These are phyloP conservation scores for Cercospora citrullina DNA, from an alignment of 2,329 filamentous ascomycete genomes.

Conservation along the genomic window DNA sequence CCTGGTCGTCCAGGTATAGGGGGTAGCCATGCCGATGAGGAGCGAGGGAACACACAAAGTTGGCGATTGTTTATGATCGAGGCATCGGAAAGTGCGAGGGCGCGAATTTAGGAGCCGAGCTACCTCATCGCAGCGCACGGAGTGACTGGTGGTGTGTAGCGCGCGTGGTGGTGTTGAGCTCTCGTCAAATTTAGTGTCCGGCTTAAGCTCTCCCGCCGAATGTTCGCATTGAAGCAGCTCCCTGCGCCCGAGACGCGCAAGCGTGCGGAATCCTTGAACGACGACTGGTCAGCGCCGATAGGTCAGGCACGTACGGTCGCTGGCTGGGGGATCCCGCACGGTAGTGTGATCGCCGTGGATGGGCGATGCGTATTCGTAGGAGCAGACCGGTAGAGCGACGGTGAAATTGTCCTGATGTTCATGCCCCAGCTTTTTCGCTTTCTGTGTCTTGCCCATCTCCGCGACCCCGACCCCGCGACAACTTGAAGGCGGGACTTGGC, in stretches of 20 bases:
- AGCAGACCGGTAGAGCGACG: neutral
- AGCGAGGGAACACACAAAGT: neutral
- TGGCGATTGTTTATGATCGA: constrained; percentile 8
- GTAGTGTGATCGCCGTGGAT: neutral
- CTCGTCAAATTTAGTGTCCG: constrained; percentile 14
- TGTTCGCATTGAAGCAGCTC: constrained; percentile 11
- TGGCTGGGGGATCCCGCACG: neutral
- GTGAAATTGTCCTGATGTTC: neutral
- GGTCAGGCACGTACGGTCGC: neutral
- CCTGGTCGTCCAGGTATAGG: constrained; percentile 33
- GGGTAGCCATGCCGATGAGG: constrained; percentile 21
- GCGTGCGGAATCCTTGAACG: neutral
- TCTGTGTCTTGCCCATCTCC: neutral
- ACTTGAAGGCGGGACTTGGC: neutral
- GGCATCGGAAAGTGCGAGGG: constrained; percentile 5
- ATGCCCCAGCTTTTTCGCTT: neutral
- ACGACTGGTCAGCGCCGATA: constrained; percentile 4
- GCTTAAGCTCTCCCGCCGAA: constrained; percentile 7
- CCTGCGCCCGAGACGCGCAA: constrained; percentile 3
- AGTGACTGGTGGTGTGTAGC: constrained; percentile 10
- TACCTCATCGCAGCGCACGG: constrained; percentile 4
- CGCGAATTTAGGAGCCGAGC: neutral
- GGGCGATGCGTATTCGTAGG: neutral
- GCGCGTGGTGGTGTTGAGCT: constrained; percentile 10
- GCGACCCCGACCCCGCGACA: neutral